Base-by-base conservation (phyloP, 371 early-diverging fungal genomes). In the Rhizomucor pusillus region DNA sequence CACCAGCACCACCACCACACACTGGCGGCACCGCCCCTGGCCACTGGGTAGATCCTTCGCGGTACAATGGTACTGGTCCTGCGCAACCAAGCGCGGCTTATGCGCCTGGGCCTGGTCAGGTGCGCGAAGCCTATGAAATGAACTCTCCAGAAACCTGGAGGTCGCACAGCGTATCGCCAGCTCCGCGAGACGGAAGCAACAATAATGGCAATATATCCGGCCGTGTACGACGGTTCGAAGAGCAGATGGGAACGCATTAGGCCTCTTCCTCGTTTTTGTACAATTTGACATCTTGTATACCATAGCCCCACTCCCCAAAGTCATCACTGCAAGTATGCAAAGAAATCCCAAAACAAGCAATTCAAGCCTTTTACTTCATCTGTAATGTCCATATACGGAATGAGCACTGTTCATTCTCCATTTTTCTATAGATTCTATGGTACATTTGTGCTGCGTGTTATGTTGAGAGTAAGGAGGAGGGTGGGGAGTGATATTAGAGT, bases 41-140 rank as follows among this genome's bases (percentile, higher is more conserved):
- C 3, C n/a, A 49, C 11, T 85, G 85, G 85, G 81, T 82, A 2
- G 75, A 83, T 50, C 81, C 82, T 4, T 16, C 60, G 5, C 40
- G 44, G 5, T 85, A 85, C 59, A 85, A 85, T 53, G 81, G 81
- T n/a, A 47, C 58, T 25, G 29, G 29, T 29, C 63, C 62, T 18
- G 36, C 59, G 1, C 51, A 43, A 14, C 67, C 67, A 7, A 61
- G 61, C n/a, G 61, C 66, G 2, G 39, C 49, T 12, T 63, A 65
- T 35, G 45, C 57, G 14, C 52, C 47, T 33, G 46, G 33, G 14
- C 53, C 49, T 23, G 53, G 49, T 18, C 52, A 29, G 36, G 23
- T 37, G 10, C 52, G 41, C 9, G 59, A 58, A 23, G 59, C 50
- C 13, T 66, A 62, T 44, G 67, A 66, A 40, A 66, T 66, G 67